Conservation (phyloP, 108 stramenopile genomes). For the Epipyxis sp. region DNA sequence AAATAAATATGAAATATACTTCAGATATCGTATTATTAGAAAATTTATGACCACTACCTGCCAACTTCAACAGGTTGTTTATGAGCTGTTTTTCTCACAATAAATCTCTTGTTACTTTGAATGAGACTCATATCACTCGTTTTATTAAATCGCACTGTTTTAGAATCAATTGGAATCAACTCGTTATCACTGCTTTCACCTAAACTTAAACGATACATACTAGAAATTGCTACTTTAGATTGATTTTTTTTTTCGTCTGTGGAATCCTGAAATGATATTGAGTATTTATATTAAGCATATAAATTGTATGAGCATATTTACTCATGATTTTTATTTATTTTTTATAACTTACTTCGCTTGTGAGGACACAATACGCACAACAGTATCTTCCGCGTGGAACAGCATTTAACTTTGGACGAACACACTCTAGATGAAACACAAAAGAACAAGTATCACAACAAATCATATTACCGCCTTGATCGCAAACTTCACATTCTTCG, state of each 20-base stretch:
- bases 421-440: slow-evolving; percentile 80
- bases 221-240: not conserved
- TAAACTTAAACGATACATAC: not conserved
- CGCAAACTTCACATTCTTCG: slow-evolving; percentile 82
- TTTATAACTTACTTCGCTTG: not conserved
- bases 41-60: not conserved
- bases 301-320: not conserved
- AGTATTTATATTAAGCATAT: not conserved
- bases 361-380: slow-evolving; percentile 17
- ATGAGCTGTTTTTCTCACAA: not conserved
- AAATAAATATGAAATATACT: not conserved
- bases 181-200: not conserved
- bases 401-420: slow-evolving; percentile 64
- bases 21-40: not conserved
- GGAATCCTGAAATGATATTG: not conserved
- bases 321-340: not conserved
- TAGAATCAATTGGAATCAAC: not conserved
- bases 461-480: slow-evolving; percentile 67
- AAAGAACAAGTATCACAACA: slow-evolving; percentile 84
- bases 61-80: not conserved
- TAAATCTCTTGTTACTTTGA: not conserved
- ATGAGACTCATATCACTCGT: not conserved
- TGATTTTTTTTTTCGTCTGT: not conserved
- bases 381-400: slow-evolving; percentile 45
- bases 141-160: not conserved